Conservation (phyloP, 306 rosid species). For the Inga oerstediana region DNA sequence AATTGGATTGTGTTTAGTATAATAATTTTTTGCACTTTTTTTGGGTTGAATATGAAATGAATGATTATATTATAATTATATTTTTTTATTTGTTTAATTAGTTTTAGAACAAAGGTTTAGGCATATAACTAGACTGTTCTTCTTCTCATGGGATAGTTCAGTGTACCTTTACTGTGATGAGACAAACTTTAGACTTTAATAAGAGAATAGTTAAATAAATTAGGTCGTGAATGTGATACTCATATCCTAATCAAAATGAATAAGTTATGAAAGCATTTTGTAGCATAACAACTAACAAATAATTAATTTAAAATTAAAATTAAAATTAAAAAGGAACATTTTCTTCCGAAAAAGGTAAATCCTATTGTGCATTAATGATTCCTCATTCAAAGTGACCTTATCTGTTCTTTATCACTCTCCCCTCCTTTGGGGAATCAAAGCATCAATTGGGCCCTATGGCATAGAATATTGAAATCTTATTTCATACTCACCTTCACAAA, state of each 20-base stretch:
- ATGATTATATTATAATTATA: background rate
- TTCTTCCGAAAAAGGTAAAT: background rate
- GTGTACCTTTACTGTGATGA: slow-evolving; percentile 6
- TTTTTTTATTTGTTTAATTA: background rate
- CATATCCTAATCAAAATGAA: background rate
- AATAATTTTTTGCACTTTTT: background rate
- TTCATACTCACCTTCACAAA: background rate
- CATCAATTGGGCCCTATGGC: slow-evolving; percentile 26
- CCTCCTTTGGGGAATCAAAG: slow-evolving; percentile 33
- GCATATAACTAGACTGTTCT: background rate
- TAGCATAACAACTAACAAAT: background rate
- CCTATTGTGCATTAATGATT: slow-evolving; percentile 26
- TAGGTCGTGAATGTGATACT: slow-evolving; percentile 28
- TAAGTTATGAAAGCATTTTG: background rate
- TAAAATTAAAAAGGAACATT: background rate
- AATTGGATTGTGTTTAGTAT: background rate
- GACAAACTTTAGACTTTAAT: slow-evolving; percentile 13
- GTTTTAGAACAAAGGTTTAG: background rate
- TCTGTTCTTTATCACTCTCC: slow-evolving; percentile 17
- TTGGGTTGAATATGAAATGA: background rate
- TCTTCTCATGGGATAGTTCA: slow-evolving; percentile 20
- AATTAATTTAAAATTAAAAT: background rate
- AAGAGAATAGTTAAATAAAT: slow-evolving; percentile 33
- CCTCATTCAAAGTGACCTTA: slow-evolving; percentile 34
- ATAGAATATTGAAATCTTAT: slow-evolving; percentile 37